Conservation (phyloP, 495 filamentous ascomycete genomes). For the Penicillium argentinense region DNA sequence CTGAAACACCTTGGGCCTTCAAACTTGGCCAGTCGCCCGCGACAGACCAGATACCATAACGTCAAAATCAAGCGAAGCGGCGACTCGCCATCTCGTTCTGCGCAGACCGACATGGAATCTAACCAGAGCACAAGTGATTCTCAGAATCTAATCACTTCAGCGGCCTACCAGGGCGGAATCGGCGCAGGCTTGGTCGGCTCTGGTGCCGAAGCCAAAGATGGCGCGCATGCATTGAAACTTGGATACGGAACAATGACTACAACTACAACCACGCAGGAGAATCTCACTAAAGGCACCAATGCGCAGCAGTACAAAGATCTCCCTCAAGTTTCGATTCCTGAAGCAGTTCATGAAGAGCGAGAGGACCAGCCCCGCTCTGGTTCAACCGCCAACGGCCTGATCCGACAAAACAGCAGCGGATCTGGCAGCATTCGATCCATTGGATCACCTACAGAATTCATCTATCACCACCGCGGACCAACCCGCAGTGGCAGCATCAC, state of each 20-base stretch:
- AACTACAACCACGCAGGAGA: slow-evolving; percentile 33
- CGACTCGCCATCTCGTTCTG: slow-evolving; percentile 39
- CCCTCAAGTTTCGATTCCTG: slow-evolving; percentile 35
- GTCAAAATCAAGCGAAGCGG: slow-evolving; percentile 86
- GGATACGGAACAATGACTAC: slow-evolving; percentile 60
- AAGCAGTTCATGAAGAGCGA: slow-evolving; percentile 38
- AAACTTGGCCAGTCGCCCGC: slow-evolving; percentile 82
- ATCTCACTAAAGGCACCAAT: slow-evolving; percentile 23
- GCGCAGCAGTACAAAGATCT: slow-evolving; percentile 29
- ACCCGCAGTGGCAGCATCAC: slow-evolving; percentile 86
- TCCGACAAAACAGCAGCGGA: slow-evolving; percentile 22
- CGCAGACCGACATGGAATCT: slow-evolving; percentile 39
- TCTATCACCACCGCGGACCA: slow-evolving; percentile 47
- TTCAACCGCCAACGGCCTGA: no score
- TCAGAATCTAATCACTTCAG: slow-evolving; percentile 17
- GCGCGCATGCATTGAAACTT: slow-evolving; percentile 62
- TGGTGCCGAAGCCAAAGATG: slow-evolving; percentile 63
- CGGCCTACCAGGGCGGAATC: slow-evolving; percentile 46
- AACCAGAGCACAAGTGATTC: slow-evolving; percentile 30
- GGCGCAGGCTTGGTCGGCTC: slow-evolving; percentile 51
- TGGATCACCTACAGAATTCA: slow-evolving; percentile 29
- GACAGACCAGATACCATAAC: slow-evolving; percentile 76
- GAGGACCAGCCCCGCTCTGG: slow-evolving; percentile 24
- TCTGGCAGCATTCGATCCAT: slow-evolving; percentile 42
- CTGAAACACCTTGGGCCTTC: slow-evolving; percentile 90